These are phyloP conservation scores for Tetrahymena elliotti DNA, from an alignment of 73 alveolate genomes.

Conservation along the genomic window DNA sequence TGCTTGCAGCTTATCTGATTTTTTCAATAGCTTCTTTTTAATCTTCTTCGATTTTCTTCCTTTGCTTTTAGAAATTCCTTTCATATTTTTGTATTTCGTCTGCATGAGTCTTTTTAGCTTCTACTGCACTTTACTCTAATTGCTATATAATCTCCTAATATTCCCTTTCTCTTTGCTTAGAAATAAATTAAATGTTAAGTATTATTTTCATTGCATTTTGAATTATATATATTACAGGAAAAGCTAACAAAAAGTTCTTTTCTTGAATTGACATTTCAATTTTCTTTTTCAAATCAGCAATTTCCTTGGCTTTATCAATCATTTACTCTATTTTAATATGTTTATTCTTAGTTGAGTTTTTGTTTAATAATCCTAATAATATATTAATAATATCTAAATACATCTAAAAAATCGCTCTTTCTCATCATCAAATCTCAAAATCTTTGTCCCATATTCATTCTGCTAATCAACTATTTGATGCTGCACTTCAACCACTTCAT, in stretches of 20 bases:
- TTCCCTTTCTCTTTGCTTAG: background rate
- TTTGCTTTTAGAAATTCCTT: conserved; percentile 8
- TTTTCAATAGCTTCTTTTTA: conserved; percentile 31
- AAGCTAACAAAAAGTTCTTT: background rate
- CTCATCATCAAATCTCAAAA: background rate
- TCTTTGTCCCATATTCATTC: background rate
- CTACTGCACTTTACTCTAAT: background rate
- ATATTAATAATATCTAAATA: background rate
- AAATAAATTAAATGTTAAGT: background rate
- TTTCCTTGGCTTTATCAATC: background rate
- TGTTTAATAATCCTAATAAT: background rate
- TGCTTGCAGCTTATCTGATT: conserved; percentile 18
- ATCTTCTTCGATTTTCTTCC: conserved; percentile 3
- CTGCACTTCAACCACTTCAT: background rate
- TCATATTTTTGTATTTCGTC: conserved; percentile 4
- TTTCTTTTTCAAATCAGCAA: background rate
- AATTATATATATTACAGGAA: background rate
- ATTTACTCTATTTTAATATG: background rate
- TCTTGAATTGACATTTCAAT: background rate
- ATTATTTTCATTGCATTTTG: too few species aligned
- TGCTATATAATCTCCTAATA: background rate
- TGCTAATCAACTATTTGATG: background rate
- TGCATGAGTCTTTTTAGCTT: conserved; percentile 13
- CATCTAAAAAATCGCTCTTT: background rate
- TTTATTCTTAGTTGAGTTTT: background rate